Evolutionary conservation across 1,284 basidiomycete species (phyloP).

Genomic region (Tylopilus sp.): DNA sequence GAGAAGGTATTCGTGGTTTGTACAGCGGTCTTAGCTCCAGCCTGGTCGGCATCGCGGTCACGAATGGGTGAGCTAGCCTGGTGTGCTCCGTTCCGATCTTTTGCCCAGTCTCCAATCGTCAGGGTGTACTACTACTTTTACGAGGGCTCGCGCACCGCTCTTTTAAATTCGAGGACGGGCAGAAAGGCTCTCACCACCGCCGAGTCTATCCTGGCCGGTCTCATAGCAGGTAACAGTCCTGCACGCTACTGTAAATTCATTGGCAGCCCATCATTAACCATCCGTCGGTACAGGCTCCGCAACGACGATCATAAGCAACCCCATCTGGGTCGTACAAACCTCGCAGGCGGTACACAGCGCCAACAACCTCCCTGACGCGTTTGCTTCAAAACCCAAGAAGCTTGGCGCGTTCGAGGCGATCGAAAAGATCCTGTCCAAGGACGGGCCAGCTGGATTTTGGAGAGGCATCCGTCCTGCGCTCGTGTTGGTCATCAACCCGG

Average conservation of each 20-base stretch:
- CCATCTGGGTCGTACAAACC: slow-evolving; percentile 94
- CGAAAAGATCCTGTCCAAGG: slow-evolving; percentile 68
- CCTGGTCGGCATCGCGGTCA: slow-evolving; percentile 86
- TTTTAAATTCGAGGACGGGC: slow-evolving; percentile 55
- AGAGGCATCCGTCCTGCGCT: slow-evolving; percentile 94
- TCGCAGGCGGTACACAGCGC: slow-evolving; percentile 76
- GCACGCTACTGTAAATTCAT: neutral
- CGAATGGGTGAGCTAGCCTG: slow-evolving; percentile 67
- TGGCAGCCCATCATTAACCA: neutral
- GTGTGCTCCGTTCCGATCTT: neutral
- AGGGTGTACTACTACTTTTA: slow-evolving; percentile 86
- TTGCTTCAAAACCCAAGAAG: slow-evolving; percentile 40
- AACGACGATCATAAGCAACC: slow-evolving; percentile 88
- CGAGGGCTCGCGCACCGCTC: slow-evolving; percentile 56
- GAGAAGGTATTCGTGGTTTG: slow-evolving; percentile 81
- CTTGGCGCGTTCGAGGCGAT: slow-evolving; percentile 69
- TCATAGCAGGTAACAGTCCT: slow-evolving; percentile 69
- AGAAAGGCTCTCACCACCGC: slow-evolving; percentile 71
- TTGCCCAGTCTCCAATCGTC: slow-evolving; percentile 1
- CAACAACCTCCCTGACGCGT: slow-evolving; percentile 32
- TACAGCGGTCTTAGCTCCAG: slow-evolving; percentile 88
- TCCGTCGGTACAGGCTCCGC: slow-evolving; percentile 62
- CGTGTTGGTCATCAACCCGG: slow-evolving; percentile 91
- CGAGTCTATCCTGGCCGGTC: slow-evolving; percentile 87
- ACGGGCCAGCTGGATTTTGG: slow-evolving; percentile 83